Evolutionary conservation across 495 filamentous ascomycete genomes (phyloP), one percentile per base, ranked within the genome.

Genomic region (Delitschia confertaspora): DNA sequence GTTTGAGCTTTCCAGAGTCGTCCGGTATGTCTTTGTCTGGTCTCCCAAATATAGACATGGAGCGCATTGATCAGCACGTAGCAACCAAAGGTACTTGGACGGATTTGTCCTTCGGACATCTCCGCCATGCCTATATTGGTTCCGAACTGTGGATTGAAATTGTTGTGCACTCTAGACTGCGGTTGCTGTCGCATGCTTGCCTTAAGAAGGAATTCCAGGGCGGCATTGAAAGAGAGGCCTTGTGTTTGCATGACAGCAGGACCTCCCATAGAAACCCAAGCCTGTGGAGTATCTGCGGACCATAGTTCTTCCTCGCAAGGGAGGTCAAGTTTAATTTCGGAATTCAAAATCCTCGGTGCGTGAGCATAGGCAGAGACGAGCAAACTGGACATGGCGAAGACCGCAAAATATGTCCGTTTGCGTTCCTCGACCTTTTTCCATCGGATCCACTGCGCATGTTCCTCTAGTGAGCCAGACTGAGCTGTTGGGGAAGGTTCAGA

Each of bases 21-120:
- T 45, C 83, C 88, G 57, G 88, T 80, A 55, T 95, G 89, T 25
- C 87, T 70, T 61, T 94, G 88, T 27, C 91, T 76, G 1, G 88
- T 95, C 65, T 96, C 89, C 91, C 91, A 96, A 32, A 96, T 95
- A 62, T 95, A 95, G 49, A 95, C 94, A 63, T 98, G 91, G 19
- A 98, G 67, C 1, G 91, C 89, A 61, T 94, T 93, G 59, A 98
- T 96, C 38, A 98, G 69, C 8, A 95, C 74, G 11, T 95, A 67
- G 64, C 91, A 96, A 16, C 91, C 91, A 56, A 95, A 94, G 4
- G 88, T 91, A 63, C 91, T 96, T 2, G 88, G 88, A 47, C 78
- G 80, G 42, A 93, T 66, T 35, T 88, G 75, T 41, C 71, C 77
- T 55, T 73, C 72, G 16, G 74, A 66, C 2, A 78, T 58, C 26